Evolutionary conservation across 306 rosid species (phyloP).

Genomic region (Trifolium dubium): DNA sequence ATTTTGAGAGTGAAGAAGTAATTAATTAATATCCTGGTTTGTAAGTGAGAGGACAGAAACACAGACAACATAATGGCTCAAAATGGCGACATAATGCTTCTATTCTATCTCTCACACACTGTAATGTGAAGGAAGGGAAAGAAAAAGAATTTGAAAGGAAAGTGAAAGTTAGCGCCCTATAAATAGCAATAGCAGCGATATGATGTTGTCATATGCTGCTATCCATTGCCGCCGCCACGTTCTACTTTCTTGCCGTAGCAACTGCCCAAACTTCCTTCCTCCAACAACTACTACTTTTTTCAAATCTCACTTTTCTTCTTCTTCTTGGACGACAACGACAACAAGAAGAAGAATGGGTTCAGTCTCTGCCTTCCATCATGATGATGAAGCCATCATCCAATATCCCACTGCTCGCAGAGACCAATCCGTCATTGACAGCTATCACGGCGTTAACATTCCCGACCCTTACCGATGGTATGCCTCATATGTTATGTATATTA

Average conservation of each 20-base stretch:
- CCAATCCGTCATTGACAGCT: conserved; percentile 69
- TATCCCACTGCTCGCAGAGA: conserved; percentile 79
- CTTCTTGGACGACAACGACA: neutral
- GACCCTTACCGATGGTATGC: conserved; percentile 85
- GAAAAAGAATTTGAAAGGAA: neutral
- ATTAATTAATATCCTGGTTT: too few species aligned
- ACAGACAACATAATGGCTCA: too few species aligned
- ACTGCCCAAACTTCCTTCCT: too few species aligned
- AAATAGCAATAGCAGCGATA: neutral
- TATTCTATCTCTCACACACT: neutral
- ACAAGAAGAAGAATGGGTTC: conserved; percentile 56
- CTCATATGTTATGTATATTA: too few species aligned
- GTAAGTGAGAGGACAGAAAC: neutral
- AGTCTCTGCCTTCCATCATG: conserved; percentile 36
- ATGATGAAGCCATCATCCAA: conserved; percentile 39
- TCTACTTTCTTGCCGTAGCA: neutral
- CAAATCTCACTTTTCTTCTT: neutral
- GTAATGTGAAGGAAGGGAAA: neutral
- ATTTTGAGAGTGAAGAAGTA: too few species aligned
- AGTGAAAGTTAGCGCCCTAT: neutral
- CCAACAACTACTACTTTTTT: neutral
- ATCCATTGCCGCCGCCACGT: neutral
- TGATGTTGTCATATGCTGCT: neutral
- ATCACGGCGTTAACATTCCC: conserved; percentile 64
- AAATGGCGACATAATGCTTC: neutral